These are phyloP conservation scores for Trichoderma asperellum DNA, from an alignment of 2,329 filamentous ascomycete genomes.

Conservation along the genomic window DNA sequence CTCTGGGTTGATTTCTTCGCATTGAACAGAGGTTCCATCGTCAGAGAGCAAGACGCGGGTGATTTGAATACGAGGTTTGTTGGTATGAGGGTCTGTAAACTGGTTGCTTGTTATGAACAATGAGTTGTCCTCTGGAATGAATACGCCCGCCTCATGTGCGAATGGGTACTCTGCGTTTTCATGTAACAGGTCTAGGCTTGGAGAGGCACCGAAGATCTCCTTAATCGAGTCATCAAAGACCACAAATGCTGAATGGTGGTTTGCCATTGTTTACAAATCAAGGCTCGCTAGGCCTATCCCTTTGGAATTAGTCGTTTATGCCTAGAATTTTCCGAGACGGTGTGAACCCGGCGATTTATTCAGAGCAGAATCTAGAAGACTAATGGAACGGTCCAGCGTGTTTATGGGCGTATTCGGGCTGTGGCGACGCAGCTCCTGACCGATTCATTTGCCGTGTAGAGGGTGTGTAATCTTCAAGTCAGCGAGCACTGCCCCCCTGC, in stretches of 20 bases:
- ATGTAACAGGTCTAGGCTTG: not conserved
- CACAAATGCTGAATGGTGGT: not conserved
- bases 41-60: not conserved
- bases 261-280: not conserved
- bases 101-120: not conserved
- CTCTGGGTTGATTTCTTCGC: not conserved
- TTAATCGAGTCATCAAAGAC: not conserved
- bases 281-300: not conserved
- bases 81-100: not conserved
- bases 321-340: too few relatives aligned
- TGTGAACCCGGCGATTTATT: not conserved
- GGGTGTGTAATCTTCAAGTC: not conserved
- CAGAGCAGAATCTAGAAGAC: not conserved
- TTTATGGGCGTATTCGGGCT: not conserved
- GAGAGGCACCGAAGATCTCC: not conserved
- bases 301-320: not conserved
- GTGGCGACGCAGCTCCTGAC: not conserved
- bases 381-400: not conserved
- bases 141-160: not conserved
- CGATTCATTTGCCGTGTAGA: not conserved
- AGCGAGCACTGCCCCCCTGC: not conserved
- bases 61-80: not conserved
- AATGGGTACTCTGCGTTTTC: not conserved
- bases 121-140: not conserved
- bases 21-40: not conserved